A percentile compares a stretch with the other conserved stretches of the same genome.
phyloP scores from a whole-genome alignment of 768 basidiomycete genomes.

The Collybia sordida region DNA sequence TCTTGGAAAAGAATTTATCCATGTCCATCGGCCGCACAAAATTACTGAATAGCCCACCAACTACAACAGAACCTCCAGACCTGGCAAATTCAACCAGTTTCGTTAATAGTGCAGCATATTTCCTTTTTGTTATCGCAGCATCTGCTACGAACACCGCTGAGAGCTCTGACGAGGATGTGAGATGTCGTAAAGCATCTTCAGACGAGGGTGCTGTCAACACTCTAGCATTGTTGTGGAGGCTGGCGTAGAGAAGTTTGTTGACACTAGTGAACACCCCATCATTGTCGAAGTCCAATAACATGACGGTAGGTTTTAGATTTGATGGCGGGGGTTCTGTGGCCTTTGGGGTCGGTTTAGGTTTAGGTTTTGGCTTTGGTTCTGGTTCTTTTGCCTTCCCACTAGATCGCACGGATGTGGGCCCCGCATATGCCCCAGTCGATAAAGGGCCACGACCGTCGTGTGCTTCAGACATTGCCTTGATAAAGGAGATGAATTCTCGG shows the following conservation, averaged over 20 bases:
- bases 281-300: conserved; percentile 28
- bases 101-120: conserved; percentile 18
- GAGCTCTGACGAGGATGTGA: conserved; percentile 25
- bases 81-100: conserved; percentile 37
- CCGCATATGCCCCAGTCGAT: too few relatives aligned
- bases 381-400: too few relatives aligned
- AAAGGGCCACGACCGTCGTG: too few relatives aligned
- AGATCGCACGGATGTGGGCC: too few relatives aligned
- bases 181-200: conserved; percentile 19
- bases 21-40: conserved; percentile 21
- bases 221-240: conserved; percentile 21
- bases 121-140: conserved; percentile 25
- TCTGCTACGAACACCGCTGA: conserved; percentile 36
- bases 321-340: too few relatives aligned
- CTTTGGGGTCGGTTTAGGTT: too few relatives aligned
- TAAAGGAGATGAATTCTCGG: too few relatives aligned
- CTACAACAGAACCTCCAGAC: conserved; percentile 34
- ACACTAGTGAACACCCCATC: conserved; percentile 17
- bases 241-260: conserved; percentile 24
- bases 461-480: too few relatives aligned
- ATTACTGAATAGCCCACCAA: conserved; percentile 33
- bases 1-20: conserved; percentile 24
- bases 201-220: conserved; percentile 16
- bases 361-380: too few relatives aligned
- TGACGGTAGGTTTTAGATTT: conserved; percentile 18